Evolutionary conservation across 306 rosid genomes (phyloP).

Genomic region (Prunus fruticosa): DNA sequence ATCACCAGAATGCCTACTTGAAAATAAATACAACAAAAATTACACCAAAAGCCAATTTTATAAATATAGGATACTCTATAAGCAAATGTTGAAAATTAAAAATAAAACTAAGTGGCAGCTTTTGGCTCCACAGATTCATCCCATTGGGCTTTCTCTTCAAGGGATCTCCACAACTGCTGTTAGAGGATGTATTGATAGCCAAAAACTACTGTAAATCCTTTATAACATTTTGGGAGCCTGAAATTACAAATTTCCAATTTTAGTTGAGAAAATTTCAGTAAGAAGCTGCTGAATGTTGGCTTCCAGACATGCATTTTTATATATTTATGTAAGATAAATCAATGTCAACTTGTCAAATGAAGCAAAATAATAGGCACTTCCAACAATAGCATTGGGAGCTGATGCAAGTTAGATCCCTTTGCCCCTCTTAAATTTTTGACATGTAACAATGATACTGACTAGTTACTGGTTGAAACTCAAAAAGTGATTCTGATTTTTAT

Average conservation of each 20-base stretch:
- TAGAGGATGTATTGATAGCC: neutral
- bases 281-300: neutral
- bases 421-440: neutral
- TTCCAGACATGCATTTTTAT: neutral
- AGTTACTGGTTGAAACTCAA: too few species aligned
- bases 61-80: neutral
- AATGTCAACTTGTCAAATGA: neutral
- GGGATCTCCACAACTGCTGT: neutral
- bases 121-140: neutral
- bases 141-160: neutral
- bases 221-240: conserved; percentile 1
- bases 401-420: neutral
- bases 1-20: neutral
- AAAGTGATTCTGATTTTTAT: neutral
- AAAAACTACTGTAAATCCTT: neutral
- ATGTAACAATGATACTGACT: too few species aligned
- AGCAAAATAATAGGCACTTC: neutral
- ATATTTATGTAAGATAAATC: neutral
- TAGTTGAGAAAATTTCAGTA: neutral
- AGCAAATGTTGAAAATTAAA: neutral
- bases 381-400: too few species aligned
- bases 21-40: neutral
- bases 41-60: neutral
- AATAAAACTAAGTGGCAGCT: neutral
- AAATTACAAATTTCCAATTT: neutral